Conservation (phyloP, 176 grass and related monocot species). For the Rhynchospora tenuis region DNA sequence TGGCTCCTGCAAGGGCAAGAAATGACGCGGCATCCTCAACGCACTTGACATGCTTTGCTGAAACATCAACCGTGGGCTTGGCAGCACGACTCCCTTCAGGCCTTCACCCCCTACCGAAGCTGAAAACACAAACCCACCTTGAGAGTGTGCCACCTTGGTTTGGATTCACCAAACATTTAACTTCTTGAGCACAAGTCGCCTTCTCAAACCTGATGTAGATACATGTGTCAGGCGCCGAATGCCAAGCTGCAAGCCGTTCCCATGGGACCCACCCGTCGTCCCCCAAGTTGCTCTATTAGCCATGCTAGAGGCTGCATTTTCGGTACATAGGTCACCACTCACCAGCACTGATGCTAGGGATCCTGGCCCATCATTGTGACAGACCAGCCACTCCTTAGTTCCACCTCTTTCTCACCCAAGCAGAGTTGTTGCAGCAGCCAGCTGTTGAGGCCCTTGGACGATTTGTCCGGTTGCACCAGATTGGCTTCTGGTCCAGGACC, state of each 20-base stretch:
- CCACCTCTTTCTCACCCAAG: neutral
- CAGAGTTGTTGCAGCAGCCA: neutral
- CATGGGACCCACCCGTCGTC: neutral
- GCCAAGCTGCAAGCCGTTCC: slow-evolving; percentile 1
- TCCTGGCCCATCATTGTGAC: neutral
- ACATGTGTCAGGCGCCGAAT: neutral
- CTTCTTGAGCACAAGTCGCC: neutral
- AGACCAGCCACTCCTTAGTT: slow-evolving; percentile 13
- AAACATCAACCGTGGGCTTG: slow-evolving; percentile 54
- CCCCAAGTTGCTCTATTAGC: slow-evolving; percentile 1
- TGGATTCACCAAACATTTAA: slow-evolving; percentile 6
- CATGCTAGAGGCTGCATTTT: slow-evolving; percentile 4
- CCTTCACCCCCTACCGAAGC: neutral
- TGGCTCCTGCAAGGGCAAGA: slow-evolving; percentile 52
- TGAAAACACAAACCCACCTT: neutral
- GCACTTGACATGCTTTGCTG: slow-evolving; percentile 51
- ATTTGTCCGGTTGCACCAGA: neutral
- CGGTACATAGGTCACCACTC: neutral
- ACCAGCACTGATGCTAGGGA: neutral
- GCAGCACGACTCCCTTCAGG: slow-evolving; percentile 4
- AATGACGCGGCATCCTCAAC: slow-evolving; percentile 68
- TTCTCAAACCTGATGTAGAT: neutral
- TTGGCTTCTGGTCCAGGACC: neutral
- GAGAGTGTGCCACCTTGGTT: neutral
- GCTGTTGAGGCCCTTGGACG: neutral